Base-by-base conservation (phyloP, 768 basidiomycete genomes). In the Mycena albidolilacea region DNA sequence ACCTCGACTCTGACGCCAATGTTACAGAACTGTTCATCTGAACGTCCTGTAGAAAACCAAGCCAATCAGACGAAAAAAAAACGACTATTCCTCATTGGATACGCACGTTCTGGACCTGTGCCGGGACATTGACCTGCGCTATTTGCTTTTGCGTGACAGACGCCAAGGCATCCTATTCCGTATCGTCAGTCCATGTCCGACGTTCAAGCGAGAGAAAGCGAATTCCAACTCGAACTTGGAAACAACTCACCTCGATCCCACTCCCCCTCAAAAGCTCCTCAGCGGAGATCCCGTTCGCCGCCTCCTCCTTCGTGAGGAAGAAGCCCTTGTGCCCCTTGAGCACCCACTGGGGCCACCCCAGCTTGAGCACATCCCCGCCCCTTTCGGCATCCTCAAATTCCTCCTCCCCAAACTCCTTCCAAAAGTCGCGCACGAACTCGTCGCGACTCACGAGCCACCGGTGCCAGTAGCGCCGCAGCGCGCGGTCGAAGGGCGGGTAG, bases 321-420 rank as follows among this genome's bases (percentile, higher is more conserved):
- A 87, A 86, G 35, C 86, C 85, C 73, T 85, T 84, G 57, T 85
- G 83, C 57, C 85, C 85, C 71, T 82, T 83, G 8, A 83, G 46
- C 1, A 82, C 82, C 80, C 83, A 85, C 1, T 81, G 76, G 0
- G 63, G 67, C 86, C 86, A 30, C 30, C 3, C 80, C 69, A 81
- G 80, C 76, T 81, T 84, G n/a, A 86, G 75, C 11, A 85, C 79
- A 75, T 87, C 85, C 10, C 30, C 30, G 30, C 30, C 30, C 30
- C 30, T 30, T 30, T 30, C 30, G 30, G 3, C 30, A 30, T 72
- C 71, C 35, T 78, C 77, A 72, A 84, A 86, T 73, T 86, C 86
- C 66, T 85, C 86, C 71, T 85, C 81, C 46, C 78, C 81, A 75
- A 84, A 86, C 74, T 87, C 85, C 7, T 80, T 69, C 78, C 80